Conservation (phyloP, 192 early-diverging fungal species). For the Umbelopsis sp. region DNA sequence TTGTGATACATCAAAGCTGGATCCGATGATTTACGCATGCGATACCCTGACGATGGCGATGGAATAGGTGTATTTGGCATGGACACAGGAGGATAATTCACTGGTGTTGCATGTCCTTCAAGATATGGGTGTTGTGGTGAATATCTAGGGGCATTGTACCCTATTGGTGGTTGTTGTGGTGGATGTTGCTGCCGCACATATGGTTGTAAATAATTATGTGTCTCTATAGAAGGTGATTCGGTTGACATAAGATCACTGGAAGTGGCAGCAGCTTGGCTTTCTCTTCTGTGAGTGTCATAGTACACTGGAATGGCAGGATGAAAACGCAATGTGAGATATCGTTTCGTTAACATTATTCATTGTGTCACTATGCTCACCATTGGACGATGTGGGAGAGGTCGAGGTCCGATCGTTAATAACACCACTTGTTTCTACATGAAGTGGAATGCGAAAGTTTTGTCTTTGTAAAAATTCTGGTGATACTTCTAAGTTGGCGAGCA, state of each 20-base stretch:
- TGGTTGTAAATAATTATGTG: not conserved
- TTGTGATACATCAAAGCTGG: slow-evolving; percentile 1
- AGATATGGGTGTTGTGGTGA: not conserved
- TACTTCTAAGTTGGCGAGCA: slow-evolving; percentile 49
- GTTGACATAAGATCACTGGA: not conserved
- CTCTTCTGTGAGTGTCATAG: slow-evolving; percentile 8
- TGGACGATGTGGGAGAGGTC: slow-evolving; percentile 1
- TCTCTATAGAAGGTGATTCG: not conserved
- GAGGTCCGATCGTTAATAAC: not conserved
- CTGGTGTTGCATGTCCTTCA: not conserved
- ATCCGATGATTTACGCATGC: not conserved
- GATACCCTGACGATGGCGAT: not conserved
- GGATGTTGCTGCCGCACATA: not conserved
- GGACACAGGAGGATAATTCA: not conserved
- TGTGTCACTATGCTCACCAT: not conserved
- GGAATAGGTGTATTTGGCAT: slow-evolving; percentile 11
- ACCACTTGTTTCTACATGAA: slow-evolving; percentile 1
- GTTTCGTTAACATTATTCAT: not conserved
- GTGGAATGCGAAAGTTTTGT: slow-evolving; percentile 56
- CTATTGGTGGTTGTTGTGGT: not conserved
- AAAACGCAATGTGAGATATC: not conserved
- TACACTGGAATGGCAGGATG: not conserved
- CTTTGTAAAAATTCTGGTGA: slow-evolving; percentile 54
- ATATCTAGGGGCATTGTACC: not conserved
- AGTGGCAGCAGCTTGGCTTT: not conserved